Conservation (phyloP, 176 grass and related monocot genomes). For the Musa schizocarpa region DNA sequence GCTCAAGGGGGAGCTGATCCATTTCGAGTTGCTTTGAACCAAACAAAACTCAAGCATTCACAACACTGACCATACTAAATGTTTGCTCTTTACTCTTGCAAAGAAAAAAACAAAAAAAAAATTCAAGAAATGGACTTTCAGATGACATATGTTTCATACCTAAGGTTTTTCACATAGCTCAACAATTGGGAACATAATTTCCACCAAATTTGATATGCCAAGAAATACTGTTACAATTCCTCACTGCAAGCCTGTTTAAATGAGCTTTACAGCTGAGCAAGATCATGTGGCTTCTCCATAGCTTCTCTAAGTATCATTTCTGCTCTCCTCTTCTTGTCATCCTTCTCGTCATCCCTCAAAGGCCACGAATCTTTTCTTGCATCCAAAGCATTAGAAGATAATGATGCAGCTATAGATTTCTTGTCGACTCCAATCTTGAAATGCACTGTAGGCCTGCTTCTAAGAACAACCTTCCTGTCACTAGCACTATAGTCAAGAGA, state of each 20-base stretch:
- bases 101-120: background rate
- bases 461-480: constrained; percentile 39
- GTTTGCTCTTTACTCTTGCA: background rate
- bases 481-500: constrained; percentile 30
- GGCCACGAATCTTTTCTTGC: constrained; percentile 13
- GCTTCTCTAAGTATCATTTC: constrained; percentile 45
- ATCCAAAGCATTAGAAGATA: constrained; percentile 23
- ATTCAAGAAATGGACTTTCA: background rate
- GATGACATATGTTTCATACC: background rate
- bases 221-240: background rate
- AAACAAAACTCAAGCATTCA: background rate
- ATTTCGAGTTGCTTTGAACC: background rate
- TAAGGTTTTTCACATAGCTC: background rate
- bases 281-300: constrained; percentile 38
- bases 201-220: constrained; percentile 3
- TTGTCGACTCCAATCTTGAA: constrained; percentile 43
- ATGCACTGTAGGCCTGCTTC: constrained; percentile 36
- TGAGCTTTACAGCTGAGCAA: constrained; percentile 36
- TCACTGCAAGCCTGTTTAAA: constrained; percentile 2
- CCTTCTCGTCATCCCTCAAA: constrained; percentile 42
- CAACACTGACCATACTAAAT: background rate
- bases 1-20: background rate
- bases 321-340: constrained; percentile 50
- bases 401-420: constrained; percentile 27
- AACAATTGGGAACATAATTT: background rate